These are phyloP conservation scores for Starmerella etchellsii DNA, from an alignment of 805 yeast species.

Conservation along the genomic window DNA sequence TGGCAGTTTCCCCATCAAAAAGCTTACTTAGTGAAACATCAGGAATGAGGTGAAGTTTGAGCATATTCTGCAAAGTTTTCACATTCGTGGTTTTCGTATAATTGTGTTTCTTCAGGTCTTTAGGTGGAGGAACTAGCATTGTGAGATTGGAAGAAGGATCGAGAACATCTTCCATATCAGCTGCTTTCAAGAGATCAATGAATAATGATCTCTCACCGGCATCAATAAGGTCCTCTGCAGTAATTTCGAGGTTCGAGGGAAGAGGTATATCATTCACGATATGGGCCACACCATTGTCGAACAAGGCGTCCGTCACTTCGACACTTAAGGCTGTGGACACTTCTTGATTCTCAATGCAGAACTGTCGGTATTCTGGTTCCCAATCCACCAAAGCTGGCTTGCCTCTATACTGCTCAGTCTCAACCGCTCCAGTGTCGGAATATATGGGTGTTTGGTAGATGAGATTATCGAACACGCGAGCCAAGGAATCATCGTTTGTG, in stretches of 20 bases:
- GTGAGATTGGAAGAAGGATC: constrained; percentile 37
- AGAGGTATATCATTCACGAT: constrained; percentile 44
- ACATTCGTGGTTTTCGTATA: constrained; percentile 33
- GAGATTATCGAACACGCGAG: constrained; percentile 41
- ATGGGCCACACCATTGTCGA: constrained; percentile 76
- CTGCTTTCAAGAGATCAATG: constrained; percentile 32
- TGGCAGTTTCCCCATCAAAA: constrained; percentile 16
- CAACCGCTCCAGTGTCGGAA: constrained; percentile 37
- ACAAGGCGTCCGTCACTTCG: constrained; percentile 47
- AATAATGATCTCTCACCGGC: constrained; percentile 41
- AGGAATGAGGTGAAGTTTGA: constrained; percentile 59
- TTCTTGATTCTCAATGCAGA: constrained; percentile 1
- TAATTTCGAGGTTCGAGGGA: constrained; percentile 44
- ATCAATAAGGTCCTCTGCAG: constrained; percentile 42
- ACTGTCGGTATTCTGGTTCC: not conserved
- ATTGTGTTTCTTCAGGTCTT: constrained; percentile 41
- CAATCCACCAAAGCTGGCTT: constrained; percentile 11
- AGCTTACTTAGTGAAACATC: constrained; percentile 26
- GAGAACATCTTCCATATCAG: constrained; percentile 28
- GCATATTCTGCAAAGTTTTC: constrained; percentile 27
- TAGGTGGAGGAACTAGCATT: constrained; percentile 56
- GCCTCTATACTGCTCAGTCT: constrained; percentile 22
- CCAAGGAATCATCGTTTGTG: constrained; percentile 38
- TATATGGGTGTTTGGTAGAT: constrained; percentile 56
- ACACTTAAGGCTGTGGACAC: constrained; percentile 3